A percentile compares a stretch with the other conserved stretches of the same genome.
Evolutionary conservation across 805 yeast genomes (phyloP).

Genomic region (Zygosaccharomyces rouxii): DNA sequence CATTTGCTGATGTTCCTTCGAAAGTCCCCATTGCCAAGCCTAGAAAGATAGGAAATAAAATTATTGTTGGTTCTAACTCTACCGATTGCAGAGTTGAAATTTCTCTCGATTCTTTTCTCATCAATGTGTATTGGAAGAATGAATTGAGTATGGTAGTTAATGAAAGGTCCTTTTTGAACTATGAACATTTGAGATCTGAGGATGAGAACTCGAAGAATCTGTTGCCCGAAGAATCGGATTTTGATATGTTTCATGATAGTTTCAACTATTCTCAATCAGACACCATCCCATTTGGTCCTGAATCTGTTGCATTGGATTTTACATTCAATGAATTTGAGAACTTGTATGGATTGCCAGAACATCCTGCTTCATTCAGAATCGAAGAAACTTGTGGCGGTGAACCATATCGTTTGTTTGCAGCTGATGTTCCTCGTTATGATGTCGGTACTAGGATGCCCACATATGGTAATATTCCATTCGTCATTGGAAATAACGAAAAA

Average conservation of each 20-base stretch:
- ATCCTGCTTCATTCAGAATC: constrained; percentile 74
- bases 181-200: constrained; percentile 71
- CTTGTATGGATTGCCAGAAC: constrained; percentile 96
- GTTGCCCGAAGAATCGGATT: constrained; percentile 56
- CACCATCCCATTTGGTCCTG: constrained; percentile 76
- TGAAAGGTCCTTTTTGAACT: constrained; percentile 63
- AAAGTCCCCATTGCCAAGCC: not conserved
- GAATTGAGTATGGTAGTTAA: constrained; percentile 55
- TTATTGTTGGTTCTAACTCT: not conserved
- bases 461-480: constrained; percentile 92
- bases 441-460: constrained; percentile 76
- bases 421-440: constrained; percentile 93
- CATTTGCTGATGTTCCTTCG: constrained; percentile 35
- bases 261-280: constrained; percentile 68
- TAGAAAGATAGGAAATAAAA: not conserved
- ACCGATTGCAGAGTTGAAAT: constrained; percentile 8
- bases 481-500: constrained; percentile 61
- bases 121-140: constrained; percentile 45
- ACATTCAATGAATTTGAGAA: constrained; percentile 54
- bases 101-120: constrained; percentile 17
- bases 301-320: constrained; percentile 78
- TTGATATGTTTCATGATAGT: constrained; percentile 63
- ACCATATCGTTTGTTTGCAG: constrained; percentile 87
- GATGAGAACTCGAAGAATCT: constrained; percentile 42
- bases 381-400: constrained; percentile 58